Conservation (phyloP, 2,329 filamentous ascomycete genomes). For the Incumbomyces delicatus region DNA sequence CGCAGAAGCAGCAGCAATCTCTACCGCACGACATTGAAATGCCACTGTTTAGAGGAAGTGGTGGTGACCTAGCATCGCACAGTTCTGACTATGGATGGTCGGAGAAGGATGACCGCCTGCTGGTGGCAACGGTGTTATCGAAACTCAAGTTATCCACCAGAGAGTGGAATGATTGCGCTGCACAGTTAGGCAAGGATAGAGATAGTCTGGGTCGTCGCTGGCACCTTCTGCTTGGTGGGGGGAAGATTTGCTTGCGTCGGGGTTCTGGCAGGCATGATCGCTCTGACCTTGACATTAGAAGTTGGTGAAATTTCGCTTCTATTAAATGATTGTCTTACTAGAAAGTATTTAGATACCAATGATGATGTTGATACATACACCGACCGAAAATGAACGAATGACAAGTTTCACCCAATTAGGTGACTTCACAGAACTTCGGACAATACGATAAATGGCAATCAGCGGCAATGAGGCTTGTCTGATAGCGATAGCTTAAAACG, state of each 20-base stretch:
- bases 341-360: background rate
- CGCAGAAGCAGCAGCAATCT: slow-evolving; percentile 9
- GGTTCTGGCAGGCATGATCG: slow-evolving; percentile 11
- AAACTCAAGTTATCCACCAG: slow-evolving; percentile 34
- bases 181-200: slow-evolving; percentile 31
- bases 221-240: slow-evolving; percentile 33
- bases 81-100: slow-evolving; percentile 26
- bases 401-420: no score
- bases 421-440: no score
- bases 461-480: no score
- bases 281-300: slow-evolving; percentile 4
- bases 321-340: background rate
- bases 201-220: slow-evolving; percentile 34
- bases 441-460: no score
- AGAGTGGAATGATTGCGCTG: slow-evolving; percentile 39
- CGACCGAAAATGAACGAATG: no score
- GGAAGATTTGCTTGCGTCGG: slow-evolving; percentile 33
- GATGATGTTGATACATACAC: no score
- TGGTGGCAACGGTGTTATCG: slow-evolving; percentile 35
- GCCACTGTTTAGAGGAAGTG: slow-evolving; percentile 12
- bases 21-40: slow-evolving; percentile 11
- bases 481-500: no score
- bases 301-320: slow-evolving; percentile 4
- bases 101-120: slow-evolving; percentile 31
- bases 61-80: background rate